These are phyloP conservation scores for Tricholoma hemisulphureum DNA, from an alignment of 768 basidiomycete genomes.

Conservation along the genomic window DNA sequence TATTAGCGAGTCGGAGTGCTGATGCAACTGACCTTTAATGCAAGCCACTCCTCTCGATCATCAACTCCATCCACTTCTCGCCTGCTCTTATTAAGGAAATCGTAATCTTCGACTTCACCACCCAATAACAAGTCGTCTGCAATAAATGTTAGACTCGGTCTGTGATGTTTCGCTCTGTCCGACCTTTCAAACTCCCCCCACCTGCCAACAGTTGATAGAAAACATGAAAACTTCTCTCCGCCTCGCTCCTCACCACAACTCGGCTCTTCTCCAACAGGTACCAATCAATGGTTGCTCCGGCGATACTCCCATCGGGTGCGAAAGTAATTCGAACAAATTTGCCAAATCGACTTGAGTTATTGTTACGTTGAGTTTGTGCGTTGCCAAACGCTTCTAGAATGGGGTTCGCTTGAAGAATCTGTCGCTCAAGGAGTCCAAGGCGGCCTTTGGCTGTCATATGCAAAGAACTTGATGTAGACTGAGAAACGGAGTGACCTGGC, in stretches of 20 bases:
- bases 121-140: conserved; percentile 73
- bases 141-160: conserved; percentile 2
- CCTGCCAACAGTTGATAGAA: conserved; percentile 93
- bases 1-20: neutral
- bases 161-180: conserved; percentile 11
- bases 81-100: conserved; percentile 87
- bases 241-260: conserved; percentile 83
- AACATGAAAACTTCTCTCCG: conserved; percentile 93
- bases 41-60: conserved; percentile 84
- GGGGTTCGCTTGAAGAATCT: conserved; percentile 97
- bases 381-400: conserved; percentile 98
- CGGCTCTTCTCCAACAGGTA: conserved; percentile 97
- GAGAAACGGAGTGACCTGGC: conserved; percentile 48
- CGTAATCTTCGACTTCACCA: conserved; percentile 76
- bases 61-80: conserved; percentile 94
- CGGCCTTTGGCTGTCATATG: conserved; percentile 64
- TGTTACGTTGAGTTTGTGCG: conserved; percentile 96
- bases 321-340: conserved; percentile 98
- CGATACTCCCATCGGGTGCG: conserved; percentile 88
- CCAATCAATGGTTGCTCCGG: conserved; percentile 99
- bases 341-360: conserved; percentile 98
- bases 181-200: conserved; percentile 68
- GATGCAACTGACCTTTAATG: conserved; percentile 57
- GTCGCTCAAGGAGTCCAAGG: conserved; percentile 87
- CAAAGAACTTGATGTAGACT: conserved; percentile 43